Evolutionary conservation across 2,329 filamentous ascomycete genomes (phyloP), one percentile per base, ranked within the genome.

Genomic region (Sclerotinia glacialis): DNA sequence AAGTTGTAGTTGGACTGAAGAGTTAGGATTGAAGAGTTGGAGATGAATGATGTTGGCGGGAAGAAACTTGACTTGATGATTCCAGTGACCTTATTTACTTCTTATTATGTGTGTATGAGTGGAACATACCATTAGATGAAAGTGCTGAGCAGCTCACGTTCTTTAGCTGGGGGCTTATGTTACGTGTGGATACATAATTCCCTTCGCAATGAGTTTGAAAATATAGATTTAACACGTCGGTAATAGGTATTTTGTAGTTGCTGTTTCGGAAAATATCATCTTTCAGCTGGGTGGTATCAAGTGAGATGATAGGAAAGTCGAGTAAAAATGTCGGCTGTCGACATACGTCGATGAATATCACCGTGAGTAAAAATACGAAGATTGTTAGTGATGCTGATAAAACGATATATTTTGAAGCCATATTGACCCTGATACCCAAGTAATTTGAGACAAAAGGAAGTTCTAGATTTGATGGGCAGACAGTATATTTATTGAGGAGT

Each of bases 181-280:
- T 37, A 34, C 28, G 58, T 2, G 28, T 60, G 14, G 28, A 49
- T 26, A 60, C 12, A 37, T 60, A 60, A 60, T 60, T 37, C 2
- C 58, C 58, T 26, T 60, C 58, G 5, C 58, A 49, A 23, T 60
- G 58, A 37, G 28, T 49, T 60, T 23, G 44, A 21, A 60, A 60
- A 60, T 49, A 60, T 37, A 60, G 14, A 49, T 49, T 60, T 16
- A 60, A 60, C 31, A 49, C 44, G 26, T 60, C 58, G 44, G 58
- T 49, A 9, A 60, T 49, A n/a, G 58, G 44, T 11, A 60, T 31
- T 23, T 1, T 49, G 44, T 37, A 60, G 11, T 60, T 49, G 5
- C 8, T 49, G n/a, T n/a, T 49, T 47, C 37, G 58, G 14, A 60
- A 37, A 2, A 60, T 26, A 28, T 49, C 21, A 5, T 12, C 44